Evolutionary conservation across 352 stramenopile genomes (phyloP), one percentile per base, ranked within the genome.

Genomic region (Plasmopara halstedii): DNA sequence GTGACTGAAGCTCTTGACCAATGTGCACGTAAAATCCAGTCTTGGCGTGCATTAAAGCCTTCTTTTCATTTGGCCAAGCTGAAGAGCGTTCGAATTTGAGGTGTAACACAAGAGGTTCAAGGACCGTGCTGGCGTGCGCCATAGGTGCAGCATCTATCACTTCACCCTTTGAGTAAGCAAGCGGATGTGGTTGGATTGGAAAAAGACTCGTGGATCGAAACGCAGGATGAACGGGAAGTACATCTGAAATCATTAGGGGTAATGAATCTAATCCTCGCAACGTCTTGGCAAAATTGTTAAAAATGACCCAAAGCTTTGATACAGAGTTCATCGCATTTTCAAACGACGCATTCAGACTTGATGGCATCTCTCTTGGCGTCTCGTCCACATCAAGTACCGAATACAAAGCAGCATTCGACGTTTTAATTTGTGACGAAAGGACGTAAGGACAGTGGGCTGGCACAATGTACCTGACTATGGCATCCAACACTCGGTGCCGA

Each of bases 1-100:
- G 61, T 3, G 74, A 76, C 34, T 88, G 72, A 0, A 95, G 62
- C 44, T 92, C 76, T 33, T 95, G 69, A 1, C 72, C 80, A 20
- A 96, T 74, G 31, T 95, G 74, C 11, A 95, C 80, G 60, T 94
- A 95, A 53, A 96, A 95, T 1, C 82, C 85, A 4, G 78, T 87
- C 63, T 95, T 95, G 4, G 79, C 81, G 42, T 93, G 73, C 29
- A 69, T 62, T 27, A 96, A 49, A 4, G 85, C 85, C 10, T 78
- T 63, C 52, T 71, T 72, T n/a, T 93, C 75, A 27, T 69, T 89
- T 3, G 85, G 85, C 85, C 85, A 96, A 31, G 79, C 75, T 13
- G 80, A 89, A 6, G 77, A 93, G 13, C 76, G 73, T 42, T 96
- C 84, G 22, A 96, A 92, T 42, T 83, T 77, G 6, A 95, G 15